Evolutionary conservation across 805 yeast genomes (phyloP), one percentile per base, ranked within the genome.

Genomic region (Tetrapisispora phaffii): DNA sequence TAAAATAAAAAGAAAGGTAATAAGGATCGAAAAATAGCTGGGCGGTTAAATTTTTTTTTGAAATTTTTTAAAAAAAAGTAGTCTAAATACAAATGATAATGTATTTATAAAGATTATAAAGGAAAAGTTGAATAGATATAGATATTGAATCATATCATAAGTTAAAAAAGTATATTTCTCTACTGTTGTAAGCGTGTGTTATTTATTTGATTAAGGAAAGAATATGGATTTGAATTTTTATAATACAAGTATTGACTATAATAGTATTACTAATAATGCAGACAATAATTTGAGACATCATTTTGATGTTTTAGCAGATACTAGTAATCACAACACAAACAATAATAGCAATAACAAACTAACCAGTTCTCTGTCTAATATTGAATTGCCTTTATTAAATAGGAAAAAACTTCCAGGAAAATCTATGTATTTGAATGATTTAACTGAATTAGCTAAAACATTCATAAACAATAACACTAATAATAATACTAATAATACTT

Each of bases 171-270:
- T n/a, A n/a, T n/a, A n/a, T n/a, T n/a, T n/a, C n/a, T n/a, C n/a
- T n/a, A n/a, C n/a, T n/a, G n/a, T n/a, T n/a, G n/a, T n/a, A n/a
- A n/a, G n/a, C n/a, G 28, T 10, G 7, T 24, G 10, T 24, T 24
- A 7, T 31, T 32, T 32, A 9, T 15, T 32, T 32, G 20, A 6
- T 5, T 16, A 5, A 32, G n/a, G 20, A 10, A 32, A 7, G 21
- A 31, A 10, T 12, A 38, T 38, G 41, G 41, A 38, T 28, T 26
- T 43, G 34, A 43, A 31, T 37, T 43, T 43, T 37, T 43, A 43
- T 33, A 43, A 43, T 37, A 37, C 41, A 2, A 31, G 37, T 24
- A 43, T 43, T 37, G 15, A 43, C 23, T 43, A 37, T 24, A 43
- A 43, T 24, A 43, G 45, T 22, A 42, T 42, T 21, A 42, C 35